Conservation (phyloP, 306 rosid genomes). For the Hippophae rhamnoides region DNA sequence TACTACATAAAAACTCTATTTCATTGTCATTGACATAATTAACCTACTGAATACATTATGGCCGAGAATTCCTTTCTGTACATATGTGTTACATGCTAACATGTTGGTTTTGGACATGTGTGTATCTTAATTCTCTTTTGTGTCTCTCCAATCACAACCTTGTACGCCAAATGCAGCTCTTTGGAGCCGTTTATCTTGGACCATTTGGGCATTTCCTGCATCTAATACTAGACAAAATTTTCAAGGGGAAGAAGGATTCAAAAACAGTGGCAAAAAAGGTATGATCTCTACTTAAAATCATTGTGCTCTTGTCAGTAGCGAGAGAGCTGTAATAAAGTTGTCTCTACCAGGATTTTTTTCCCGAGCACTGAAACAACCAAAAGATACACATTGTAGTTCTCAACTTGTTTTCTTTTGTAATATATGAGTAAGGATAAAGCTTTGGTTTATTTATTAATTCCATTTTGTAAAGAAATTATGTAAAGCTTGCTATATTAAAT, state of each 20-base stretch:
- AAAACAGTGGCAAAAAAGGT: conserved; percentile 90
- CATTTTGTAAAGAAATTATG: too few species aligned
- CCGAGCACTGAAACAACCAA: neutral
- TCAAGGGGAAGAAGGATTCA: conserved; percentile 86
- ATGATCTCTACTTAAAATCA: conserved; percentile 6
- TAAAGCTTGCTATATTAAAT: neutral
- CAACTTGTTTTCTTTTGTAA: too few species aligned
- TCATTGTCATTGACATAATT: neutral
- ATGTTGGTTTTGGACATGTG: neutral
- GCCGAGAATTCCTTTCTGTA: neutral
- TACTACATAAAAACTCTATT: neutral
- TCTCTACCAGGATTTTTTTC: neutral
- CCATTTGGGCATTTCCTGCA: conserved; percentile 87
- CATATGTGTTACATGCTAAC: neutral
- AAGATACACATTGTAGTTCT: neutral
- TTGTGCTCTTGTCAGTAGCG: conserved; percentile 8
- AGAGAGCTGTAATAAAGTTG: neutral
- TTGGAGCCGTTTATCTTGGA: conserved; percentile 89
- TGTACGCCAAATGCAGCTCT: conserved; percentile 42
- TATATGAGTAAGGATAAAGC: neutral
- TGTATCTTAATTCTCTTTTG: neutral
- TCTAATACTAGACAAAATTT: conserved; percentile 55
- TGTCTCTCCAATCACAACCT: neutral
- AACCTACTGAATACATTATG: neutral
- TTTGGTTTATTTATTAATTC: too few species aligned